Evolutionary conservation across 768 basidiomycete genomes (phyloP).

Genomic region (Cystobasidium onofrii): DNA sequence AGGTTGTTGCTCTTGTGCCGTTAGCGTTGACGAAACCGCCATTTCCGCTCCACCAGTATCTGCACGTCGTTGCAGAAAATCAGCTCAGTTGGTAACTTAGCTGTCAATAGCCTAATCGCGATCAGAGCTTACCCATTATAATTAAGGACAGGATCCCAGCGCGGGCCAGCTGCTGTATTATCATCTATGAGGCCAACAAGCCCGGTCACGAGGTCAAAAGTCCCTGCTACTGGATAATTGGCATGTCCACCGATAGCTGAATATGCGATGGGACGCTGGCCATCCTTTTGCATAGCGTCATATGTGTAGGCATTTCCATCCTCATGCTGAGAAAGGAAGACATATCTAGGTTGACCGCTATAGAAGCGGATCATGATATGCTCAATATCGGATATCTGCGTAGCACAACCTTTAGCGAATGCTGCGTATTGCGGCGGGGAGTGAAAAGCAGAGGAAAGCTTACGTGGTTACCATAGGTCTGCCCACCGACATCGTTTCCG

Average conservation of each 20-base stretch:
- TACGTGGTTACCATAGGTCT: slow-evolving; percentile 27
- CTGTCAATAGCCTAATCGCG: neutral
- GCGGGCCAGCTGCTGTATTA: slow-evolving; percentile 4
- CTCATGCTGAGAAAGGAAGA: slow-evolving; percentile 25
- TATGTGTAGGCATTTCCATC: slow-evolving; percentile 23
- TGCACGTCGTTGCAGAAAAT: neutral
- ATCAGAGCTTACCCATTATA: slow-evolving; percentile 9
- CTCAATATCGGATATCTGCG: slow-evolving; percentile 30
- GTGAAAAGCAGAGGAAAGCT: neutral
- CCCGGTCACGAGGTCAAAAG: slow-evolving; percentile 19
- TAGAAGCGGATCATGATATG: slow-evolving; percentile 21
- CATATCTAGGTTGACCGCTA: slow-evolving; percentile 5
- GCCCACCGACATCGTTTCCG: slow-evolving; percentile 27
- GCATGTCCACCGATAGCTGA: slow-evolving; percentile 22
- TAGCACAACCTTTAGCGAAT: neutral
- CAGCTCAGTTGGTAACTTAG: neutral
- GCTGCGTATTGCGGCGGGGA: too few relatives aligned
- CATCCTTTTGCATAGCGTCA: slow-evolving; percentile 23
- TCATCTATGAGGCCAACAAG: slow-evolving; percentile 24
- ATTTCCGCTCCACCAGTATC: slow-evolving; percentile 21
- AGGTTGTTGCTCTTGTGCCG: neutral
- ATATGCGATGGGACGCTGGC: slow-evolving; percentile 16
- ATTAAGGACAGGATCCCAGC: slow-evolving; percentile 21
- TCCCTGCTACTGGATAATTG: slow-evolving; percentile 26
- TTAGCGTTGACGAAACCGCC: slow-evolving; percentile 22